Percentiles rank a stretch among this genome's conserved stretches.
phyloP scores from a whole-genome alignment of 2,329 filamentous ascomycete genomes.

The Alternaria brassicicola region DNA sequence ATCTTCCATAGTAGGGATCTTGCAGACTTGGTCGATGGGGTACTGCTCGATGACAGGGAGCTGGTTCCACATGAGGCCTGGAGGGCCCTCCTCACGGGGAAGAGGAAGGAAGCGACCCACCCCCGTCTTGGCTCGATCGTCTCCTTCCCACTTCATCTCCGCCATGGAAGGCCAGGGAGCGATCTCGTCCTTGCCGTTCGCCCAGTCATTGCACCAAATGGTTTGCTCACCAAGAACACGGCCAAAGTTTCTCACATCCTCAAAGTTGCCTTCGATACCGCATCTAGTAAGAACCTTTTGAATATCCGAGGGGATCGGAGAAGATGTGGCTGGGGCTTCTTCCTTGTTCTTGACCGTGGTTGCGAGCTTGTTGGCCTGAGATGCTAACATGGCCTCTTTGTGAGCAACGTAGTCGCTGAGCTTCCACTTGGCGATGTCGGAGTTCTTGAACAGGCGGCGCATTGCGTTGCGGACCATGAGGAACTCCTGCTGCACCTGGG shows the following conservation, averaged over 20 bases:
- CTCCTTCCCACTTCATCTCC: constrained; percentile 57
- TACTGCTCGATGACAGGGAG: constrained; percentile 47
- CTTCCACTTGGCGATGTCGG: constrained; percentile 44
- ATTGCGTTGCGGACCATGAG: constrained; percentile 43
- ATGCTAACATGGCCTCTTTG: constrained; percentile 31
- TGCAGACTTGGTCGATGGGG: constrained; percentile 47
- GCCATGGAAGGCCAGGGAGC: constrained; percentile 50
- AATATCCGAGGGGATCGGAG: constrained; percentile 13
- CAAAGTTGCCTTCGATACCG: constrained; percentile 29
- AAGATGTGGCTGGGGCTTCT: constrained; percentile 4
- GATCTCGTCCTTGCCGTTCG: constrained; percentile 43
- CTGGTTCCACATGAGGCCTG: constrained; percentile 52
- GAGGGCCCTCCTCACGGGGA: constrained; percentile 51
- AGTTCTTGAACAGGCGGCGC: constrained; percentile 43
- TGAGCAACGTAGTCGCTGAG: constrained; percentile 41
- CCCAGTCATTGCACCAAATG: constrained; percentile 49
- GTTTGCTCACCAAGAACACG: constrained; percentile 49
- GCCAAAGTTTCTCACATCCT: constrained; percentile 30
- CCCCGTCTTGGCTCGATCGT: constrained; percentile 53
- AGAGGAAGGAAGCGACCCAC: constrained; percentile 52
- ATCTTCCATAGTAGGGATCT: constrained; percentile 47
- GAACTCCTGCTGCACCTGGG: constrained; percentile 35
- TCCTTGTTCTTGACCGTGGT: constrained; percentile 22
- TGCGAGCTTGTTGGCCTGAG: constrained; percentile 22
- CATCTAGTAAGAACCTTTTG: constrained; percentile 21